Evolutionary conservation across 139 green algal genomes (phyloP).

Genomic region (Closterium sp.): DNA sequence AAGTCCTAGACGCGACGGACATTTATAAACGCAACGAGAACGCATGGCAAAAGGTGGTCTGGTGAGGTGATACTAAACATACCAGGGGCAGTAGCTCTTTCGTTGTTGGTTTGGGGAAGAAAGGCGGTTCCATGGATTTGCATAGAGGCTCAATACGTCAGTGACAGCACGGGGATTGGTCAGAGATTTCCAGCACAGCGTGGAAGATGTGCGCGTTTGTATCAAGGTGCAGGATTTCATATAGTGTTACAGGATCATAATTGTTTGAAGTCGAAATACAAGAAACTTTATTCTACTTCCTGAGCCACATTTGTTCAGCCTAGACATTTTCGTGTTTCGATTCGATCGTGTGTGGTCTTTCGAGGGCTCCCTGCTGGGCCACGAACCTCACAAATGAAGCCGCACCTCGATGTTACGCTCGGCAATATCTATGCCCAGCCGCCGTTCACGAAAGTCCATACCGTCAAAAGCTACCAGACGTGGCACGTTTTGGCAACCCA

Average conservation of each 20-base stretch:
- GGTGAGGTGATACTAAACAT: too few relatives aligned
- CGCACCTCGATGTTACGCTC: not conserved
- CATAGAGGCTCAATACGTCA: not conserved
- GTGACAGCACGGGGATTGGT: not conserved
- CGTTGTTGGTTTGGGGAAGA: too few relatives aligned
- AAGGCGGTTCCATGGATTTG: too few relatives aligned
- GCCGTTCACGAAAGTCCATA: not conserved
- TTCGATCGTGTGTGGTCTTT: too few relatives aligned
- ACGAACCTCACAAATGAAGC: not conserved
- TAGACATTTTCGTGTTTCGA: too few relatives aligned
- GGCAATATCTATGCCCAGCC: not conserved
- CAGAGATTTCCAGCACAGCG: not conserved
- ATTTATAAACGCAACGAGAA: not conserved
- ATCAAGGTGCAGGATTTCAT: not conserved
- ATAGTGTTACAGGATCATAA: not conserved
- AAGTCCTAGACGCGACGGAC: not conserved
- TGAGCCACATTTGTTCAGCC: not conserved
- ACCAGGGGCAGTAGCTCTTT: too few relatives aligned
- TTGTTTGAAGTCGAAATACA: not conserved
- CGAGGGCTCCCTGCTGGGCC: not conserved
- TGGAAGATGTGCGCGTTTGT: not conserved
- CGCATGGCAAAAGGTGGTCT: not conserved
- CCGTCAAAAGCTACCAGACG: not conserved
- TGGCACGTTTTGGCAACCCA: not conserved
- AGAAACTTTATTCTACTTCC: not conserved